A percentile compares a stretch with the other conserved stretches of the same genome.
These are phyloP conservation scores for Blastobotrys illinoisensis DNA, from an alignment of 1,139 yeast genomes.

Conservation along the genomic window DNA sequence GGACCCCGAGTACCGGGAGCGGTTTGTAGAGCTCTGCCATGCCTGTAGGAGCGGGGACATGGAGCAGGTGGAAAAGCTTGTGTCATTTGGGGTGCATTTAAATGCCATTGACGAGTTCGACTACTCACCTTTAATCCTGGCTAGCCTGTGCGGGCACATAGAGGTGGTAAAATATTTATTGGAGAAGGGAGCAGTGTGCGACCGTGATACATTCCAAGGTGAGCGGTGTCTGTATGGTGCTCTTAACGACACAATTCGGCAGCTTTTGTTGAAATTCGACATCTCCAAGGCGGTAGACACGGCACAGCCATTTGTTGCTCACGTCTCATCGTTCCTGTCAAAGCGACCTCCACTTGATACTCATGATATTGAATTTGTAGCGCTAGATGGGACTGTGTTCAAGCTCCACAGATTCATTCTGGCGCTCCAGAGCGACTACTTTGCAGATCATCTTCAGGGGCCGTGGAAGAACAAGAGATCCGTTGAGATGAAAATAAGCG, in stretches of 20 bases:
- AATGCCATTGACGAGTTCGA: conserved; percentile 69
- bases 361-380: conserved; percentile 14
- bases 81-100: conserved; percentile 37
- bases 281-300: conserved; percentile 63
- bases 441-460: conserved; percentile 22
- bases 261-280: conserved; percentile 54
- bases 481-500: conserved; percentile 13
- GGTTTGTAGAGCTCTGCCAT: conserved; percentile 45
- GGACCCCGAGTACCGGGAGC: conserved; percentile 11
- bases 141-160: conserved; percentile 71
- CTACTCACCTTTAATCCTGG: conserved; percentile 66
- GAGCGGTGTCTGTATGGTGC: conserved; percentile 79
- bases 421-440: conserved; percentile 33
- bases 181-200: conserved; percentile 68
- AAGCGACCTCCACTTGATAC: conserved; percentile 28
- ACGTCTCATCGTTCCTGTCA: conserved; percentile 47
- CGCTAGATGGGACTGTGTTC: conserved; percentile 4
- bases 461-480: conserved; percentile 24
- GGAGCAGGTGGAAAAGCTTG: conserved; percentile 54
- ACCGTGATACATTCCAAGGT: conserved; percentile 74
- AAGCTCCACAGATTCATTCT: conserved; percentile 39
- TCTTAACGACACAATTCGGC: conserved; percentile 57
- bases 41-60: conserved; percentile 69
- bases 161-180: conserved; percentile 54
- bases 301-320: conserved; percentile 71